A percentile compares a stretch with the other conserved stretches of the same genome.
Conservation (phyloP, 257 asterid genomes). For the Fraxinus pennsylvanica region DNA sequence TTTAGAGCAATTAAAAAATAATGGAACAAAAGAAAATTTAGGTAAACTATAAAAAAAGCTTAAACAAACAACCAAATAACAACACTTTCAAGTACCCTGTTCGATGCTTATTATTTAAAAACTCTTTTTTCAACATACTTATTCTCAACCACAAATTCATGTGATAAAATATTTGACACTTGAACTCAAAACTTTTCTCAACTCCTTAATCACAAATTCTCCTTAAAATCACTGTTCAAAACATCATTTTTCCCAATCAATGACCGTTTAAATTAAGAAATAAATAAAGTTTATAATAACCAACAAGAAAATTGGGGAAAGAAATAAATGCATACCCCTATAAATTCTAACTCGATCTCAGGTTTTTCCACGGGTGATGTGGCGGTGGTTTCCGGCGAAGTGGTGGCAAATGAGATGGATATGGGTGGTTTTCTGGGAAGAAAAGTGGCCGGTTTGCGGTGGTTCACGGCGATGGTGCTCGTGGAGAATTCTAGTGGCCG, state of each 20-base stretch:
- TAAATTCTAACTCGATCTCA: conserved; percentile 69
- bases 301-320: neutral
- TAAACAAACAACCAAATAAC: neutral
- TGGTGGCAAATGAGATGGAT: conserved; percentile 37
- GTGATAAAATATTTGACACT: too few relatives aligned
- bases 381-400: conserved; percentile 57
- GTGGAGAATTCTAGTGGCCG: conserved; percentile 46
- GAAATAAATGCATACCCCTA: conserved; percentile 44
- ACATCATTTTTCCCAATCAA: too few relatives aligned
- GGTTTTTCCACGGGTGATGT: conserved; percentile 49
- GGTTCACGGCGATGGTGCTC: conserved; percentile 26
- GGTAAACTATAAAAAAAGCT: neutral
- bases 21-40: neutral
- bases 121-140: too few relatives aligned
- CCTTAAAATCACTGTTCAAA: too few relatives aligned
- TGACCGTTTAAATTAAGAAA: neutral
- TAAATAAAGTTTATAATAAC: neutral
- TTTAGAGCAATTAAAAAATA: too few relatives aligned
- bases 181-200: too few relatives aligned
- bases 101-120: too few relatives aligned
- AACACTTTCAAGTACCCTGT: neutral
- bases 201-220: too few relatives aligned
- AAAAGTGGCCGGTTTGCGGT: conserved; percentile 37
- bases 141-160: too few relatives aligned
- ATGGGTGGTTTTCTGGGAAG: conserved; percentile 26